These are phyloP conservation scores for Microsporum audouinii DNA, from an alignment of 2,329 filamentous ascomycete genomes.

Conservation along the genomic window DNA sequence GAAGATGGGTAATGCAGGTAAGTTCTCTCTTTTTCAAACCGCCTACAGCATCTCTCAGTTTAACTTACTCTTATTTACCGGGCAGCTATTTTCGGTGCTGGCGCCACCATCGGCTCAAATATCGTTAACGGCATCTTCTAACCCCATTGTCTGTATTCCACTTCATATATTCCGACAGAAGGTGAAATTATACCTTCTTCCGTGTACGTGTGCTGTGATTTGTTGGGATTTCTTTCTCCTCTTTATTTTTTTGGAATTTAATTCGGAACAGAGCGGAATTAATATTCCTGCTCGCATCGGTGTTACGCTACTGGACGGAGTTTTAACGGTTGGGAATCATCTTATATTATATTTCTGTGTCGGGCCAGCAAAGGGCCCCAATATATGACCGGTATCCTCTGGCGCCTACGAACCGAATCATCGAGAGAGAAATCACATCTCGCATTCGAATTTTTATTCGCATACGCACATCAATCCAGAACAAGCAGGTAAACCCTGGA, in stretches of 20 bases:
- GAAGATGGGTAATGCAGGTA: conserved; percentile 66
- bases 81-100: conserved; percentile 74
- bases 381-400: neutral
- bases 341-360: neutral
- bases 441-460: neutral
- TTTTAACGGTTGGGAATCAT: neutral
- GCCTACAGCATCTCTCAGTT: conserved; percentile 28
- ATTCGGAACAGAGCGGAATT: neutral
- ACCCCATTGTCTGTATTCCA: conserved; percentile 12
- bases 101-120: conserved; percentile 79
- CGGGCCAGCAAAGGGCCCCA: neutral
- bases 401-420: neutral
- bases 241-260: neutral
- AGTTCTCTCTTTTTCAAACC: conserved; percentile 14
- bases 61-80: conserved; percentile 23
- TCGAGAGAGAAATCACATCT: neutral
- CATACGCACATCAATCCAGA: neutral
- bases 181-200: neutral
- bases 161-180: neutral
- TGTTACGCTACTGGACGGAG: conserved; percentile 1
- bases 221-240: neutral
- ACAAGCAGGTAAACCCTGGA: neutral
- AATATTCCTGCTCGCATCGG: neutral
- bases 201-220: neutral
- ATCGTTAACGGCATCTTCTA: conserved; percentile 87